Evolutionary conservation across 2,329 filamentous ascomycete genomes (phyloP).

Genomic region (Xylogone sp.): DNA sequence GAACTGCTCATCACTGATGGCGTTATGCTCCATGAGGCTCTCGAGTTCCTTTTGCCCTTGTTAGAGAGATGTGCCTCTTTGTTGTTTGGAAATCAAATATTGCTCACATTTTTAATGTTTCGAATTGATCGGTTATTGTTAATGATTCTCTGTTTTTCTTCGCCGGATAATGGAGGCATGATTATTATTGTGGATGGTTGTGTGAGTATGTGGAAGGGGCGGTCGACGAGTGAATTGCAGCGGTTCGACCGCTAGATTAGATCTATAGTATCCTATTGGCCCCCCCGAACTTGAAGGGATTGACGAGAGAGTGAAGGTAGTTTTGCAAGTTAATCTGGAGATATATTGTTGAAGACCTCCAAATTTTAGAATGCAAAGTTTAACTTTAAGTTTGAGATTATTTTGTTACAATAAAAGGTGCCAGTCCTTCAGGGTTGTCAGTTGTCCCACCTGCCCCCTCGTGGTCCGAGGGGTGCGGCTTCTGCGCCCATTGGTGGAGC

Average conservation of each 20-base stretch:
- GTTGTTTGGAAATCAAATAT: neutral
- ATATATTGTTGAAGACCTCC: too few species aligned
- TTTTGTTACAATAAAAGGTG: too few species aligned
- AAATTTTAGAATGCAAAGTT: too few species aligned
- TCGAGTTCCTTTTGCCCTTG: conserved; percentile 76
- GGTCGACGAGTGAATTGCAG: too few species aligned
- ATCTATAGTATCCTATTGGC: too few species aligned
- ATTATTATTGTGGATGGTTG: conserved; percentile 45
- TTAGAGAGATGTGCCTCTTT: conserved; percentile 9
- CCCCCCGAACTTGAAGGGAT: conserved; percentile 85
- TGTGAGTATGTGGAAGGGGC: conserved; percentile 91
- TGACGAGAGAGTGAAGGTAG: too few species aligned
- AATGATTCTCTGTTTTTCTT: conserved; percentile 28
- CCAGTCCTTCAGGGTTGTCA: too few species aligned
- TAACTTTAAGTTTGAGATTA: too few species aligned
- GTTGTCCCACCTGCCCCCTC: neutral
- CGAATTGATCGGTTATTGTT: conserved; percentile 28
- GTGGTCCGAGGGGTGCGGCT: neutral
- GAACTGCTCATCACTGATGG: conserved; percentile 73
- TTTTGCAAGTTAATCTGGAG: too few species aligned
- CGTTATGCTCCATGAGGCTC: conserved; percentile 75
- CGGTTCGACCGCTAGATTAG: too few species aligned
- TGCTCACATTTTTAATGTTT: conserved; percentile 30
- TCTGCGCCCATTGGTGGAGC: neutral
- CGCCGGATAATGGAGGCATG: conserved; percentile 16